Base-by-base conservation (phyloP, 495 filamentous ascomycete species). In the Elaphomyces granulatus region DNA sequence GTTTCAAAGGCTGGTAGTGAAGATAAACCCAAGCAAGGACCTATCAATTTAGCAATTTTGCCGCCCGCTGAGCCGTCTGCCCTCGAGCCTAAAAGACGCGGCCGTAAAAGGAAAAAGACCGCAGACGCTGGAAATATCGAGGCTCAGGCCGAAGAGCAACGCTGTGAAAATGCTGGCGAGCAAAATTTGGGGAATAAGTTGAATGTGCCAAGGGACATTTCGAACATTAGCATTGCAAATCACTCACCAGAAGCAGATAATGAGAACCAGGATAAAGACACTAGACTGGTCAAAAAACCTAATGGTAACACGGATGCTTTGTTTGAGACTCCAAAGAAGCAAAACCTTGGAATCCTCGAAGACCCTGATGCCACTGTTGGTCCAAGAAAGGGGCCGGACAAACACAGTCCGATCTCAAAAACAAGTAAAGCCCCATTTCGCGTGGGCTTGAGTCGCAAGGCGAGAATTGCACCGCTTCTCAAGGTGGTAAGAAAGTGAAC, bases 271-370 rank as follows among this genome's bases (percentile, higher is more conserved):
- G 19, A 19, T 10, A 38, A 7, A 8, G 12, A 3, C 19, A 14
- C 9, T 20, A 8, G 30, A 14, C 20, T 36, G 34, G 15, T 19
- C 3, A 8, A 15, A 12, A 36, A 4, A 16, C 34, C 21, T 19
- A n/a, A n/a, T n/a, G n/a, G n/a, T n/a, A n/a, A n/a, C n/a, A 90
- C 90, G n/a, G 90, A 95, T 60, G 74, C 95, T 14, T 73, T 96
- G 44, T 82, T 96, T 61, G 95, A 95, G 70, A 95, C 88, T 0
- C 94, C 96, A 46, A 88, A 95, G 2, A 46, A 44, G 32, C 19
- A 20, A 36, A 43, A 16, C 23, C 17, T 20, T 34, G 37, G 51
- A 46, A 59, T 52, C n/a, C 48, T 45, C 3, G 42, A 40, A 2
- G 52, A 53, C 14, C 15, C 38, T 15, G 41, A 38, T 20, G 14